Base-by-base conservation (phyloP, 345 rosid genomes). In the Jatropha curcas region DNA sequence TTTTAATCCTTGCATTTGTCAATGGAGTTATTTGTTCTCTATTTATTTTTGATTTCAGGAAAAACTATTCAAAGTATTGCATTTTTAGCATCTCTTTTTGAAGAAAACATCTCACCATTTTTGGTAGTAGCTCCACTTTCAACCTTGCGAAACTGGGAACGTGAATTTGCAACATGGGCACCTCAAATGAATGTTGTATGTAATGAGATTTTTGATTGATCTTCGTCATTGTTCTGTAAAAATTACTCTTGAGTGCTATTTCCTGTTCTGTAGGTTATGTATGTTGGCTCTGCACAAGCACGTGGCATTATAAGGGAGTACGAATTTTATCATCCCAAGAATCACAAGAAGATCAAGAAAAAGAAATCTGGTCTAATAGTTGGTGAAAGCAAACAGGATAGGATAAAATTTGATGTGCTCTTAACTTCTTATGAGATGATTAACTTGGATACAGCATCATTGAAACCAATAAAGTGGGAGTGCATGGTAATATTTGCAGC, bases 21-120 rank as follows among this genome's bases (percentile, higher is more conserved):
- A 53, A 22, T 55, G 17, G 2, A 46, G 13, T 67, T 45, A 53
- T 30, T 72, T 53, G 11, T 67, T 67, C 5, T 22, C 55, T 24
- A 25, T 68, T 82, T 64, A n/a, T 75, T 59, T 70, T 73, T 67
- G 77, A 68, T 71, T 74, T 65, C 81, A 96, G 99, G 99, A 31
- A 96, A 96, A 88, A 96, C 99, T 13, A 96, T 96, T 79, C 99
- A 96, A 77, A 96, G 99, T 77, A 96, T 96, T 85, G 98, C 99
- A 41, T 92, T 91, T 80, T 84, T 96, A 73, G 99, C 98, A 70
- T 93, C 99, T 62, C 99, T 93, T 73, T 91, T 82, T 70, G 85
- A 77, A 76, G 99, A 90, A 66, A 77, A 74, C 41, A 25, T 83
- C 79, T 71, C 68, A 52, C 97, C 98, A 27, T 92, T 89, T 85